Percentiles rank a stretch among this genome's conserved stretches.
Evolutionary conservation across 2,329 filamentous ascomycete species (phyloP).

Genomic region (Atkinsonella hypoxylon): DNA sequence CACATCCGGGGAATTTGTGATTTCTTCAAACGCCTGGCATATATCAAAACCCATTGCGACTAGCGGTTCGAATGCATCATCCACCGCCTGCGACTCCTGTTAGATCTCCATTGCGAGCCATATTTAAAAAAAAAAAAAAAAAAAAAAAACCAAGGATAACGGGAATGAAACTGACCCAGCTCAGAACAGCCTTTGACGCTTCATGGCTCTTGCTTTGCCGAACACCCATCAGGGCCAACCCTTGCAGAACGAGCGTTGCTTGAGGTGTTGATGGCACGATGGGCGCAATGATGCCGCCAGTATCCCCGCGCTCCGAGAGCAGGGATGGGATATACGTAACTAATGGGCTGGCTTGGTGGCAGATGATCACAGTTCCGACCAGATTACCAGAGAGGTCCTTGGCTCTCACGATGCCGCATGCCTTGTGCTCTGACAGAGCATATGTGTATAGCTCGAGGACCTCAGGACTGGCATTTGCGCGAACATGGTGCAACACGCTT

Average conservation of each 20-base stretch:
- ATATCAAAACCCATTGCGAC: slow-evolving; percentile 71
- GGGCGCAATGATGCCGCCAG: slow-evolving; percentile 70
- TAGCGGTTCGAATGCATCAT: slow-evolving; percentile 62
- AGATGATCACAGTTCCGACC: slow-evolving; percentile 69
- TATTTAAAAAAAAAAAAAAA: no score
- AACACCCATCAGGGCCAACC: slow-evolving; percentile 67
- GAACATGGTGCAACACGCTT: slow-evolving; percentile 62
- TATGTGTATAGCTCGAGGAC: slow-evolving; percentile 69
- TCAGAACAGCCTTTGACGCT: slow-evolving; percentile 59
- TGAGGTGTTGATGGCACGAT: slow-evolving; percentile 61
- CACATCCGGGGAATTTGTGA: slow-evolving; percentile 51
- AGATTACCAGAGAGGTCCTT: slow-evolving; percentile 57
- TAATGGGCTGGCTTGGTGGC: slow-evolving; percentile 56
- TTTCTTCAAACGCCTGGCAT: slow-evolving; percentile 70
- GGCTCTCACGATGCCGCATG: slow-evolving; percentile 73
- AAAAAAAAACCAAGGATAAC: no score
- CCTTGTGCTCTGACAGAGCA: slow-evolving; percentile 57
- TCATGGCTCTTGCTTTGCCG: slow-evolving; percentile 73
- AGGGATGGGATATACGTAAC: slow-evolving; percentile 59
- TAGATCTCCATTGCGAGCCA: slow-evolving; percentile 4
- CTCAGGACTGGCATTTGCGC: slow-evolving; percentile 61
- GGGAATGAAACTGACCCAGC: slow-evolving; percentile 52
- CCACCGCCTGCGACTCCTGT: slow-evolving; percentile 40
- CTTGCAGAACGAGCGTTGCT: slow-evolving; percentile 59
- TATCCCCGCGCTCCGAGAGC: slow-evolving; percentile 42